Conservation (phyloP, 805 yeast species). For the Metschnikowia santaceciliae region DNA sequence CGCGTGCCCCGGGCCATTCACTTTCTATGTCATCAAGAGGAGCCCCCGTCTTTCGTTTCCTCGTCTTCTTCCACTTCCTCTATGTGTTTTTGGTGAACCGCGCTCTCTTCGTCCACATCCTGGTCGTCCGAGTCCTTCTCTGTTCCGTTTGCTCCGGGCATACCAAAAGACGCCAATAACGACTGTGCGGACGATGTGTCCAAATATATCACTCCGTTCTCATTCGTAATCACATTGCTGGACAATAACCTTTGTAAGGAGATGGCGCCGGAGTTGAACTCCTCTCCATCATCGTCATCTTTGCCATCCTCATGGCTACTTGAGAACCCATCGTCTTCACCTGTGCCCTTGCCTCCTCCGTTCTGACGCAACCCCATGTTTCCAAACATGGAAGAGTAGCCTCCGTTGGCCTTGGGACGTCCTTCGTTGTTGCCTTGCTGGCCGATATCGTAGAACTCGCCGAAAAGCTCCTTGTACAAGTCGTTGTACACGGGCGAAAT, state of each 20-base stretch:
- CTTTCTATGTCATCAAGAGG: constrained; percentile 3
- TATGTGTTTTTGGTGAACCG: constrained; percentile 26
- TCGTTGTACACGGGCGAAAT: constrained; percentile 50
- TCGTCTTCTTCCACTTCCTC: constrained; percentile 32
- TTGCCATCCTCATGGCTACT: constrained; percentile 18
- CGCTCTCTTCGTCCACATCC: constrained; percentile 26
- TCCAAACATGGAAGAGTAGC: constrained; percentile 18
- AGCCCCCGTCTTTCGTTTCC: constrained; percentile 5
- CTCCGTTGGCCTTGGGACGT: constrained; percentile 15
- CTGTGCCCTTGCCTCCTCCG: constrained; percentile 14
- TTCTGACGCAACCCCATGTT: constrained; percentile 15
- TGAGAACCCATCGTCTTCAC: constrained; percentile 24
- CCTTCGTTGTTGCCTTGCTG: constrained; percentile 29
- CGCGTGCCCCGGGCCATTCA: constrained; percentile 2
- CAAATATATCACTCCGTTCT: constrained; percentile 62
- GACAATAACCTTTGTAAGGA: constrained; percentile 44
- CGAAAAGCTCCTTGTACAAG: constrained; percentile 44
- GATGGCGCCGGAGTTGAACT: constrained; percentile 33
- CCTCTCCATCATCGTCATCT: constrained; percentile 19
- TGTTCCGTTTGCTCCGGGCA: constrained; percentile 26
- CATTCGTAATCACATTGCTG: constrained; percentile 49
- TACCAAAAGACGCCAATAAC: constrained; percentile 51
- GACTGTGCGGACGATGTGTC: constrained; percentile 61
- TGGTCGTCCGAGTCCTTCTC: constrained; percentile 24
- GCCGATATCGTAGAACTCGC: constrained; percentile 50